These are phyloP conservation scores for Candida xyloterini DNA, from an alignment of 805 yeast genomes.

Conservation along the genomic window DNA sequence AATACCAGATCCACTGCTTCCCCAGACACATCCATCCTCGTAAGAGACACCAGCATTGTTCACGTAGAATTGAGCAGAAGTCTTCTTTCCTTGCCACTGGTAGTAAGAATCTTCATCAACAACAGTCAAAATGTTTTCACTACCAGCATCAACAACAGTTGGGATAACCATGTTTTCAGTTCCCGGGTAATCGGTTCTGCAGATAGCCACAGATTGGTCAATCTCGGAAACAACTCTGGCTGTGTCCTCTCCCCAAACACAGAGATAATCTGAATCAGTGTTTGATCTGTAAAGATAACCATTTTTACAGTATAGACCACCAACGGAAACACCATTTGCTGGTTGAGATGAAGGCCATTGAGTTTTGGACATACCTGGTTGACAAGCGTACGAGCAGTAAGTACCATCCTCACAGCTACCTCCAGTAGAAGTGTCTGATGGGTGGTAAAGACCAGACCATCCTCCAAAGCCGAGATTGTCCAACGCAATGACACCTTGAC, in stretches of 20 bases:
- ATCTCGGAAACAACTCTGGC: constrained; percentile 55
- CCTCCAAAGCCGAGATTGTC: constrained; percentile 79
- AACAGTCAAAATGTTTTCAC: constrained; percentile 50
- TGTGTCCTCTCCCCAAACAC: constrained; percentile 60
- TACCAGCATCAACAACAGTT: constrained; percentile 57
- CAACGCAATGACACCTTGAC: constrained; percentile 77
- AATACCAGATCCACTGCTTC: constrained; percentile 51
- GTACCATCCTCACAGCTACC: constrained; percentile 61
- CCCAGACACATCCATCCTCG: constrained; percentile 74
- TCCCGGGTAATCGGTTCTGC: constrained; percentile 82
- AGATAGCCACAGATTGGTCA: constrained; percentile 54
- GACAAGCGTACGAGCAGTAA: constrained; percentile 77
- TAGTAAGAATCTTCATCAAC: constrained; percentile 60
- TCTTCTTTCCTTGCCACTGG: constrained; percentile 58
- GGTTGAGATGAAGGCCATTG: constrained; percentile 76
- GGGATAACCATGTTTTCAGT: constrained; percentile 79
- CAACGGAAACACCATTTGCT: constrained; percentile 63
- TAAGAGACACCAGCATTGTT: constrained; percentile 72
- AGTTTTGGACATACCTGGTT: constrained; percentile 77
- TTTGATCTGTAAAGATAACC: constrained; percentile 65
- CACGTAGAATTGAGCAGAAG: constrained; percentile 73
- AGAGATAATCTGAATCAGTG: constrained; percentile 47
- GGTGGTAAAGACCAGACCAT: constrained; percentile 39
- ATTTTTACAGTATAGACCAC: constrained; percentile 59
- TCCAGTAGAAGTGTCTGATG: constrained; percentile 44